Evolutionary conservation across 2,329 filamentous ascomycete species (phyloP).

Genomic region (Epichloe hybrida): DNA sequence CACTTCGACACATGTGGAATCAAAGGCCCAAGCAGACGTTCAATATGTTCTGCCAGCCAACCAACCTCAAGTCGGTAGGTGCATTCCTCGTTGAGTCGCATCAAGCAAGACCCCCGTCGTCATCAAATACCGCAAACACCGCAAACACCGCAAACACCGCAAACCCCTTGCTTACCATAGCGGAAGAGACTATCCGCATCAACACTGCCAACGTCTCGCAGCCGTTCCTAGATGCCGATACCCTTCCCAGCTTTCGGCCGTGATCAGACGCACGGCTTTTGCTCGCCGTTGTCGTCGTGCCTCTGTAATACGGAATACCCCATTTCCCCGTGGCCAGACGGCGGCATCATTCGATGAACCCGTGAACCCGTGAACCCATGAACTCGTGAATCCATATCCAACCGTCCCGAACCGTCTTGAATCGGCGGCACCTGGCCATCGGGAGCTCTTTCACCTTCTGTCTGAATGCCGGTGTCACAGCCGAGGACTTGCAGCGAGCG

Average conservation of each 20-base stretch:
- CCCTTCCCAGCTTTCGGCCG: conserved; percentile 9
- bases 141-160: background rate
- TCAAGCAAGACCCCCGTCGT: background rate
- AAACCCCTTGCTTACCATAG: background rate
- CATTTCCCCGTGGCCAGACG: too few relatives aligned
- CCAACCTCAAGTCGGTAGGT: conserved; percentile 14
- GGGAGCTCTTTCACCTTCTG: too few relatives aligned
- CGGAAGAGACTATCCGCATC: conserved; percentile 14
- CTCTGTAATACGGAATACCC: too few relatives aligned
- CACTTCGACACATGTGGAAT: conserved; percentile 12
- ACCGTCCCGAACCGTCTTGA: too few relatives aligned
- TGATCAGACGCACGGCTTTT: background rate
- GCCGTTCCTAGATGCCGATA: conserved; percentile 22
- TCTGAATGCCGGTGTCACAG: too few relatives aligned
- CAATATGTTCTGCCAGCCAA: conserved; percentile 16
- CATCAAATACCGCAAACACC: background rate
- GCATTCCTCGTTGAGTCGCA: background rate
- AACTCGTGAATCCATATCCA: too few relatives aligned
- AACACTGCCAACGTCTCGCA: conserved; percentile 18
- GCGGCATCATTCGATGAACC: too few relatives aligned
- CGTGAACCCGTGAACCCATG: too few relatives aligned
- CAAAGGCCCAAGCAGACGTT: conserved; percentile 15
- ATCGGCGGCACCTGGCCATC: too few relatives aligned
- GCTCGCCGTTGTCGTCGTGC: too few relatives aligned
- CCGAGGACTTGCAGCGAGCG: too few relatives aligned